phyloP scores from a whole-genome alignment of 345 rosid species.

The Hirschfeldia incana region DNA sequence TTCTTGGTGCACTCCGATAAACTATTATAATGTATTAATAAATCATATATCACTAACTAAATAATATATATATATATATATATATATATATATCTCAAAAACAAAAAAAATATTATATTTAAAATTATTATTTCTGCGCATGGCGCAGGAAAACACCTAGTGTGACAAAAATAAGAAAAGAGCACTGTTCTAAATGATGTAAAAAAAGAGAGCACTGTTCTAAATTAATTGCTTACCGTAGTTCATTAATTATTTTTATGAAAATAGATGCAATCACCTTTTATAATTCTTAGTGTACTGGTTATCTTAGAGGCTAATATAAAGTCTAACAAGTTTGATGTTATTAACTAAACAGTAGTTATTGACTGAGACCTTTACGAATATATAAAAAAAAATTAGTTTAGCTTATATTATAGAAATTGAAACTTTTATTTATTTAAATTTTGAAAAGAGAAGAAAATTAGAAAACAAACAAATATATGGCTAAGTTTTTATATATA shows the following conservation, averaged over 20 bases:
- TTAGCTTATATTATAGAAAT: not conserved
- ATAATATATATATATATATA: no score
- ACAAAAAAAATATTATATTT: no score
- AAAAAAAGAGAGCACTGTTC: not conserved
- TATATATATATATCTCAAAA: no score
- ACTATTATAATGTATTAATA: no score
- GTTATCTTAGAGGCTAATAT: not conserved
- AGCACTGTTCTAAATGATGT: not conserved
- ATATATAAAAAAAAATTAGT: not conserved
- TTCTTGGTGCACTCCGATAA: no score
- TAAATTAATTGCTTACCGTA: not conserved
- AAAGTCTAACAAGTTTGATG: constrained; percentile 1
- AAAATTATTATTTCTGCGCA: no score
- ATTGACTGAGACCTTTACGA: not conserved
- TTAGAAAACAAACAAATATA: not conserved
- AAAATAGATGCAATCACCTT: not conserved
- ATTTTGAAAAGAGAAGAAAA: not conserved
- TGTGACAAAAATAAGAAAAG: constrained; percentile 15
- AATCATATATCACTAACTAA: no score
- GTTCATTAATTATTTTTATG: not conserved
- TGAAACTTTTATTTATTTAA: not conserved
- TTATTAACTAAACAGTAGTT: not conserved
- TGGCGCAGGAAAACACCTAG: no score
- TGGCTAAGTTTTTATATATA: not conserved
- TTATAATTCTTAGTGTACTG: no score